A percentile compares a stretch with the other conserved stretches of the same genome.
Conservation (phyloP, 2,329 filamentous ascomycete genomes). For the Xylariaceae sp. region DNA sequence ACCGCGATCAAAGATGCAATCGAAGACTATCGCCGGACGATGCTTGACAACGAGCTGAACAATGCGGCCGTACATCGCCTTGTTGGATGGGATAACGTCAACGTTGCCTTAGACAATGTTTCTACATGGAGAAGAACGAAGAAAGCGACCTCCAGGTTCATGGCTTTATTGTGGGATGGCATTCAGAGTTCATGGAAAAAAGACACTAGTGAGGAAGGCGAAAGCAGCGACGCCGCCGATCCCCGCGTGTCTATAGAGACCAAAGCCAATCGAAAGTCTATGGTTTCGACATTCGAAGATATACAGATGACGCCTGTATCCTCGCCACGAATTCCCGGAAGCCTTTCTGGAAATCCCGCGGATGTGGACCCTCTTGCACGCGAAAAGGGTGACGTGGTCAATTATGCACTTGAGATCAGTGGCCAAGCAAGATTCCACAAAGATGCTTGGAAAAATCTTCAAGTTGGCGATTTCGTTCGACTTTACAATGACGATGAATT, state of each 20-base stretch:
- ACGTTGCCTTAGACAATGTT: slow-evolving; percentile 80
- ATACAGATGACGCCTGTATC: slow-evolving; percentile 96
- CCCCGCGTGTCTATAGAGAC: slow-evolving; percentile 63
- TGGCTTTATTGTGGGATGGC: slow-evolving; percentile 48
- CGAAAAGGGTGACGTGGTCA: slow-evolving; percentile 59
- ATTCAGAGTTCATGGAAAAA: slow-evolving; percentile 45
- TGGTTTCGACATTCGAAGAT: slow-evolving; percentile 55
- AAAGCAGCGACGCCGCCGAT: slow-evolving; percentile 48
- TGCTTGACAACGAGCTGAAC: slow-evolving; percentile 89
- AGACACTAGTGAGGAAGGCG: slow-evolving; percentile 44
- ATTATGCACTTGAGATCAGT: slow-evolving; percentile 58
- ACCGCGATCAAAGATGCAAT: slow-evolving; percentile 93
- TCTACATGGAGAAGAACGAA: slow-evolving; percentile 84
- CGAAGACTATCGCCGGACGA: slow-evolving; percentile 88
- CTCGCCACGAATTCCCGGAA: slow-evolving; percentile 53
- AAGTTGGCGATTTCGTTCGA: slow-evolving; percentile 93
- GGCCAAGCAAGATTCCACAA: slow-evolving; percentile 82
- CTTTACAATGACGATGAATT: slow-evolving; percentile 95
- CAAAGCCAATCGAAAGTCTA: slow-evolving; percentile 48
- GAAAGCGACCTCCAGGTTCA: slow-evolving; percentile 68
- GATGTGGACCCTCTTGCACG: slow-evolving; percentile 36
- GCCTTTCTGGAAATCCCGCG: slow-evolving; percentile 6
- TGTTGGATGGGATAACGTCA: slow-evolving; percentile 86
- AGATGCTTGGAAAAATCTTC: slow-evolving; percentile 90
- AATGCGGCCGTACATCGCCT: slow-evolving; percentile 92